Percentiles rank a stretch among this genome's conserved stretches.
phyloP scores from a whole-genome alignment of 345 rosid species.

The Ceriops zippeliana region DNA sequence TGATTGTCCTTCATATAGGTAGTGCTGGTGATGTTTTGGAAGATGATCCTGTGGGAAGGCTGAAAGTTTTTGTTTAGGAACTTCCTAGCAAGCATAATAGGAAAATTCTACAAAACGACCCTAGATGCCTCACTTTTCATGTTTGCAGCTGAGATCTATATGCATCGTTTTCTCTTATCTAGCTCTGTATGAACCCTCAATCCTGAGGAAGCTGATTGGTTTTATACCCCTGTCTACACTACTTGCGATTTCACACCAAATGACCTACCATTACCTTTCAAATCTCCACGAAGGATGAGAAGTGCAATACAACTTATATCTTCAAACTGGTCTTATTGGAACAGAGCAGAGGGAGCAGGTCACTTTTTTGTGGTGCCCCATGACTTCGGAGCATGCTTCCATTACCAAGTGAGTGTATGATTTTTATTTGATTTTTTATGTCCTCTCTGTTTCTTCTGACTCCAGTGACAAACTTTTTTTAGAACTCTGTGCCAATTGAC shows the following conservation, averaged over 20 bases:
- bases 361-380: conserved; percentile 31
- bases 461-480: not conserved
- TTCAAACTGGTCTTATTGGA: conserved; percentile 33
- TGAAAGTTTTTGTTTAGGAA: conserved; percentile 33
- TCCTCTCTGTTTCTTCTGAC: not conserved
- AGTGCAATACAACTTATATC: conserved; percentile 30
- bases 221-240: conserved; percentile 28
- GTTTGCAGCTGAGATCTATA: conserved; percentile 35
- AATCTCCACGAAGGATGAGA: conserved; percentile 31
- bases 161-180: conserved; percentile 32
- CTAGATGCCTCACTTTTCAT: conserved; percentile 27
- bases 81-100: conserved; percentile 35
- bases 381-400: conserved; percentile 33
- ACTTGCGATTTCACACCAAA: conserved; percentile 30
- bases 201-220: conserved; percentile 32
- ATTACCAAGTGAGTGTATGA: conserved; percentile 15
- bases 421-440: not conserved
- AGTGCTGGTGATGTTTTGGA: conserved; percentile 39
- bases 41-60: conserved; percentile 18
- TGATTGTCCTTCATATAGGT: conserved; percentile 18
- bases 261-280: conserved; percentile 34
- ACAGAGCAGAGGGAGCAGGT: conserved; percentile 26
- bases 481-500: not conserved
- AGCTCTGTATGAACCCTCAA: conserved; percentile 29
- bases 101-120: conserved; percentile 30